These are phyloP conservation scores for Melocanna baccifera DNA, from an alignment of 176 grass and related monocot genomes.

Conservation along the genomic window DNA sequence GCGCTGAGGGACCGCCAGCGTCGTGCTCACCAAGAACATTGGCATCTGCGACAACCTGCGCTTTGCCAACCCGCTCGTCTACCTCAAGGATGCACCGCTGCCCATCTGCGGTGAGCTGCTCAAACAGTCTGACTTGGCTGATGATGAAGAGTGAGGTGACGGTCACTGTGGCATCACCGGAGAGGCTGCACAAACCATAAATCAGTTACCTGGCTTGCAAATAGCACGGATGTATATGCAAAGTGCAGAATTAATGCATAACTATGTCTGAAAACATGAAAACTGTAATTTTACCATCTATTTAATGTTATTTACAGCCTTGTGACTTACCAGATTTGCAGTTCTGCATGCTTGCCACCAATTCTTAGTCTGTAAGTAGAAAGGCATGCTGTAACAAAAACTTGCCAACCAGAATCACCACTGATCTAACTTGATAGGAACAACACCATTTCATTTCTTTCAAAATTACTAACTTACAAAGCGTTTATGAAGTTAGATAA, in stretches of 20 bases:
- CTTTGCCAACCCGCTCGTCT: conserved; percentile 63
- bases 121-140: conserved; percentile 28
- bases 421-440: conserved; percentile 1
- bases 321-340: conserved; percentile 16
- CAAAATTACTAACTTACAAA: conserved; percentile 21
- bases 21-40: conserved; percentile 40
- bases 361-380: neutral
- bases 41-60: conserved; percentile 44
- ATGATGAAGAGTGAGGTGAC: conserved; percentile 17
- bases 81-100: conserved; percentile 58
- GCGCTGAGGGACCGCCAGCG: conserved; percentile 35
- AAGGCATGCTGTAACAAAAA: neutral
- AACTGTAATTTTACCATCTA: conserved; percentile 11
- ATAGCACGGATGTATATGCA: conserved; percentile 8
- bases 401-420: neutral
- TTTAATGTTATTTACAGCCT: conserved; percentile 30
- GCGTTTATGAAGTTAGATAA: conserved; percentile 20
- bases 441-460: conserved; percentile 35
- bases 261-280: neutral
- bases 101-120: conserved; percentile 52
- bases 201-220: conserved; percentile 11
- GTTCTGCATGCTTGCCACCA: neutral
- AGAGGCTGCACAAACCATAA: neutral
- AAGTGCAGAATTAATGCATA: conserved; percentile 2
- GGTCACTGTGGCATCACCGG: conserved; percentile 13